phyloP scores from a whole-genome alignment of 148 eudicot species.

The Vaccinium myrtillus region DNA sequence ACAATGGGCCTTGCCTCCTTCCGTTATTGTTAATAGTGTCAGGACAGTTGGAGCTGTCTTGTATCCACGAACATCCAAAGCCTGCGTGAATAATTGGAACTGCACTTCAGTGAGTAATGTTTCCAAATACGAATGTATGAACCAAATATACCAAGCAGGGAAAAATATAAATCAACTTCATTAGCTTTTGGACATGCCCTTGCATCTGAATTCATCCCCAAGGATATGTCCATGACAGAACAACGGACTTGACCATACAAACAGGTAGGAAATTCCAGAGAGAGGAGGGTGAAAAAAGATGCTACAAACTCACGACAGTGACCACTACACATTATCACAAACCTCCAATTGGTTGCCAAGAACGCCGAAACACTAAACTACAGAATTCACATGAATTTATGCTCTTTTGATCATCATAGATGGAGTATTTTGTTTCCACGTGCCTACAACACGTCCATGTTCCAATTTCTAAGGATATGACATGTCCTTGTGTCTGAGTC shows the following conservation, averaged over 20 bases:
- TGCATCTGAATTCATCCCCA: background rate
- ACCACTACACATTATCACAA: background rate
- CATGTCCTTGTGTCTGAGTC: no score
- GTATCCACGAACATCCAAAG: slow-evolving; percentile 56
- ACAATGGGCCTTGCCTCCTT: slow-evolving; percentile 41
- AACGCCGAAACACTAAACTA: background rate
- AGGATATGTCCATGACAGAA: background rate
- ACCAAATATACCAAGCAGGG: background rate
- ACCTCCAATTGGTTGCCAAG: background rate
- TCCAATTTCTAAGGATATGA: no score
- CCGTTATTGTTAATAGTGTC: slow-evolving; percentile 29
- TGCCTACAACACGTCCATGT: no score
- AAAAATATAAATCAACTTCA: background rate
- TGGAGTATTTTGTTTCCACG: background rate
- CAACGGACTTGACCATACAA: background rate
- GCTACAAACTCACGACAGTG: background rate
- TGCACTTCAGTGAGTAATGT: background rate
- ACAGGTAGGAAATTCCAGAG: background rate
- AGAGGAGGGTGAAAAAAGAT: background rate
- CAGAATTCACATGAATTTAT: background rate
- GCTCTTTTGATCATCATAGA: background rate
- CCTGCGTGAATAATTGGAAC: slow-evolving; percentile 37
- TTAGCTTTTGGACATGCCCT: background rate
- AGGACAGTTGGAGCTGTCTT: slow-evolving; percentile 33
- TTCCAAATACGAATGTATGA: background rate